Evolutionary conservation across 2,329 filamentous ascomycete genomes (phyloP), one percentile per base, ranked within the genome.

Genomic region (Fusarium penzigii): DNA sequence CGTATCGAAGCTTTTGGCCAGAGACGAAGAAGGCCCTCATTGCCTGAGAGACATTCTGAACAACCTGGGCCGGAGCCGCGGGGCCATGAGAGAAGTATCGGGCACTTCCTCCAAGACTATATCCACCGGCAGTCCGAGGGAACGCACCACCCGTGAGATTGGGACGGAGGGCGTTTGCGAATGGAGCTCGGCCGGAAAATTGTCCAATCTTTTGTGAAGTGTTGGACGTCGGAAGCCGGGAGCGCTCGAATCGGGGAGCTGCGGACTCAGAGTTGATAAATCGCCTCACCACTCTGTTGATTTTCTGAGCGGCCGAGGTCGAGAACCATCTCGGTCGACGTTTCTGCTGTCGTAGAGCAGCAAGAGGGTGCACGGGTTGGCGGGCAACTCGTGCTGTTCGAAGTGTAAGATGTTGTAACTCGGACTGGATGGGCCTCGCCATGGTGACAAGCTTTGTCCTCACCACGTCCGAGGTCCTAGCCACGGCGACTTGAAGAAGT

Each of bases 31-130:
- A 97, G 12, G 92, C 92, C 48, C 94, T 86, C 66, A 97, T 87
- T 6, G 92, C 94, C 63, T 92, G 87, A 12, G 91, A 96, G n/a
- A 97, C 93, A 72, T 96, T 96, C 71, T 94, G 89, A 46, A 97
- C 84, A 43, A 97, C 91, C 70, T 97, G 90, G 1, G 92, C 91
- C 39, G 91, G 92, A 8, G 87, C 84, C 10, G 90, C 88, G 2
- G 93, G 91, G 1, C 86, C 84, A 73, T 97, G 92, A 1, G 91
- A 95, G 75, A 97, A 97, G 76, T 93, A 93, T 60, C 93, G 83
- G 20, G 86, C 89, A 60, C 89, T 85, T 29, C 90, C 90, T 50
- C 81, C 74, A 39, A 90, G 75, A 58, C 80, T 80, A 69, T 99
- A 99, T n/a, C 94, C 94, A 59, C 93, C 92, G 8, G 92, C 90